Evolutionary conservation across 495 filamentous ascomycete species (phyloP).

Genomic region (Penicillium maclennaniae): DNA sequence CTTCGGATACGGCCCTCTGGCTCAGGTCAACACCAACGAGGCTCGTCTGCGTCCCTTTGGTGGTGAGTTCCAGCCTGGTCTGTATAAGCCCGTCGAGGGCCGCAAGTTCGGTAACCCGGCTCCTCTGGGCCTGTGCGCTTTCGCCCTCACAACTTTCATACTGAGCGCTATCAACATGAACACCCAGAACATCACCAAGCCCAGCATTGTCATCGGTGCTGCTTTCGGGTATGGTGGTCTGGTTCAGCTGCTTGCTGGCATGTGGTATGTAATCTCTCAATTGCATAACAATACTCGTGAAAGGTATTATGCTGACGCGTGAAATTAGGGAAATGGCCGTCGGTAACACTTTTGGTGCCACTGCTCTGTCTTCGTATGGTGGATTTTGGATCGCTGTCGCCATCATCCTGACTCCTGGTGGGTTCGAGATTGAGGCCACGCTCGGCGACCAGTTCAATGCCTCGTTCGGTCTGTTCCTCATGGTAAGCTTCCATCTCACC

Average conservation of each 20-base stretch:
- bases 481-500: conserved; percentile 46
- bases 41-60: conserved; percentile 77
- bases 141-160: conserved; percentile 94
- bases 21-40: conserved; percentile 61
- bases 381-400: conserved; percentile 95
- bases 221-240: conserved; percentile 84
- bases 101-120: conserved; percentile 88
- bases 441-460: conserved; percentile 49
- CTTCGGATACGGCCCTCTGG: conserved; percentile 63
- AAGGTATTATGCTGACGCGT: neutral
- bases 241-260: conserved; percentile 88
- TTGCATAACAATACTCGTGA: neutral
- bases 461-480: conserved; percentile 81
- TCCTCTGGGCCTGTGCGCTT: conserved; percentile 80
- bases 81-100: conserved; percentile 68
- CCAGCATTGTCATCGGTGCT: conserved; percentile 66
- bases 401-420: conserved; percentile 81
- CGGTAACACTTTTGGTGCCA: conserved; percentile 97
- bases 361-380: conserved; percentile 92
- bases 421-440: conserved; percentile 53
- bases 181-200: conserved; percentile 53
- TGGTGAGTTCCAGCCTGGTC: conserved; percentile 94
- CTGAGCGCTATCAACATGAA: conserved; percentile 80
- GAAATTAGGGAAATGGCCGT: conserved; percentile 88
- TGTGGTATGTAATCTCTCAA: conserved; percentile 71